Conservation (phyloP, 192 early-diverging fungal genomes). For the Coemansia sp. region DNA sequence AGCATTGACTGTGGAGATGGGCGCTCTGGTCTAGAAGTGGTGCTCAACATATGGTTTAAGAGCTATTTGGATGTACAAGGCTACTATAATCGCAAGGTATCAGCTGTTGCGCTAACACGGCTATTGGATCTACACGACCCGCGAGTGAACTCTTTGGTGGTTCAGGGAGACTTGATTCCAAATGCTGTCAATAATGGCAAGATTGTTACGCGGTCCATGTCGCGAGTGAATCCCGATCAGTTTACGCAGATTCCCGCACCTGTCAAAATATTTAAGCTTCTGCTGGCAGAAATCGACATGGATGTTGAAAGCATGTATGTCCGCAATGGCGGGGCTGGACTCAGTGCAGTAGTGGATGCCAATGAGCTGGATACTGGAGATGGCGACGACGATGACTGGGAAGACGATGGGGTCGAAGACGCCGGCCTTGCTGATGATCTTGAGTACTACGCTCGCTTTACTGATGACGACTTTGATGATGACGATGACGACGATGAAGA, state of each 20-base stretch:
- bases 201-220: slow-evolving; percentile 62
- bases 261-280: slow-evolving; percentile 82
- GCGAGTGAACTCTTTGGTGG: slow-evolving; percentile 61
- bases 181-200: slow-evolving; percentile 33
- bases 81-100: slow-evolving; percentile 75
- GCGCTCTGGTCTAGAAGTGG: slow-evolving; percentile 67
- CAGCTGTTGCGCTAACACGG: slow-evolving; percentile 74
- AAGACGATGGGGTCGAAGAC: slow-evolving; percentile 53
- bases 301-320: slow-evolving; percentile 62
- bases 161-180: slow-evolving; percentile 78
- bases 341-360: slow-evolving; percentile 50
- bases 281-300: slow-evolving; percentile 76
- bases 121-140: slow-evolving; percentile 68
- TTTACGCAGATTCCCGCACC: slow-evolving; percentile 75
- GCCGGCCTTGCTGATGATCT: background rate
- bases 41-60: slow-evolving; percentile 80
- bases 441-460: slow-evolving; percentile 19
- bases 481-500: slow-evolving; percentile 45
- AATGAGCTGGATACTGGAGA: slow-evolving; percentile 57
- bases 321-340: slow-evolving; percentile 54
- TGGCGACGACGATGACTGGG: slow-evolving; percentile 57
- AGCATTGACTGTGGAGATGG: slow-evolving; percentile 55
- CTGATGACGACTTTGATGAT: slow-evolving; percentile 10
- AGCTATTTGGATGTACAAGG: slow-evolving; percentile 80
- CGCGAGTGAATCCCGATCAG: slow-evolving; percentile 60